Evolutionary conservation across 2,329 filamentous ascomycete genomes (phyloP), one percentile per base, ranked within the genome.

Genomic region (Rugonectria rugulosa): DNA sequence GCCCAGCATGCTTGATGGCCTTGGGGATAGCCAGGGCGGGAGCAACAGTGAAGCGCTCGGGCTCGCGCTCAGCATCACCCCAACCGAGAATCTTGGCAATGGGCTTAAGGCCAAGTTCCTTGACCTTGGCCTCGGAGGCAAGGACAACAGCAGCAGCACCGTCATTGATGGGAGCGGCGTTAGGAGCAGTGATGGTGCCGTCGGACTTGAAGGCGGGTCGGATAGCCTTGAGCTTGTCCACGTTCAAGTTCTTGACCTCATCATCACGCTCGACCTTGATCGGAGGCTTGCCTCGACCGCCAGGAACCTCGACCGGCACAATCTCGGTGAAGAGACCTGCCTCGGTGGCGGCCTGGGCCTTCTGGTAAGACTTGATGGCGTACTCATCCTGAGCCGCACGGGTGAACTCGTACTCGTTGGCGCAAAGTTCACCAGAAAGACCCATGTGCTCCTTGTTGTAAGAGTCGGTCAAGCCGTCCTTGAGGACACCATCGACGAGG

Each of bases 381-480:
- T 98, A 99, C 57, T 93, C 90, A 73, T 99, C 95, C 81, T 97
- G 94, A 67, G 89, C 82, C 77, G 94, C 90, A 66, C 95, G 88
- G 70, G 82, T 85, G 77, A 99, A 86, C 59, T 79, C 82, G 78
- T 98, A 86, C 69, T 97, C 93, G 53, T 85, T 76, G 53, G 92
- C 91, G 78, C 95, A 99, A 71, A 97, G 90, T 83, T 99, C 95
- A 57, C 83, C 95, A 70, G 90, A 86, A 53, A 99, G 77, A 68
- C 95, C 95, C 95, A 99, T 99, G 77, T 97, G 92, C 76, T 98
- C 90, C 78, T 95, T 89, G 80, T 92, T 92, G 78, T 95, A 97
- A 61, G 92, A 92, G 74, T 99, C 95, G 47, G 90, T 96, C 65
- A 99, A 83, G 64, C 95, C 95, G 72, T 99, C 95, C 82, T 93